Evolutionary conservation across 2,329 filamentous ascomycete genomes (phyloP).

Genomic region (Aspergillus sp.): DNA sequence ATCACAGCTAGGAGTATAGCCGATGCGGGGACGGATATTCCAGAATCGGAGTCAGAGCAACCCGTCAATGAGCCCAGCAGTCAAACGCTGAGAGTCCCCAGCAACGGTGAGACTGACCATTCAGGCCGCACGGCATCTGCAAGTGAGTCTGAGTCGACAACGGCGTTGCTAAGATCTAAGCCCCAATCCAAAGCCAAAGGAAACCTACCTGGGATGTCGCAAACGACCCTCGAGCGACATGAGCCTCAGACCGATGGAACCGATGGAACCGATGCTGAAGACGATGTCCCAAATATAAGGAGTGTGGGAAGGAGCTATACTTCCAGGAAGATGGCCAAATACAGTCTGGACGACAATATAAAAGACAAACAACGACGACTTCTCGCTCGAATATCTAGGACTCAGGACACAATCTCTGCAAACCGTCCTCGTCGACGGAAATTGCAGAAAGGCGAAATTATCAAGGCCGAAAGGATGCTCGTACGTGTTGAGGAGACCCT

Average conservation of each 20-base stretch:
- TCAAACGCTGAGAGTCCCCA: conserved; percentile 11
- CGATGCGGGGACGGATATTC: conserved; percentile 8
- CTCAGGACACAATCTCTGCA: conserved; percentile 26
- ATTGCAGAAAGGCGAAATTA: conserved; percentile 50
- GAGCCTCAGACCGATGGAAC: conserved; percentile 25
- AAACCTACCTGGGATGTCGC: conserved; percentile 8
- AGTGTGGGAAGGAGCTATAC: conserved; percentile 1
- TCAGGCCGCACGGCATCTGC: conserved; percentile 14
- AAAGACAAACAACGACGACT: conserved; percentile 34
- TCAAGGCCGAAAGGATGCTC: conserved; percentile 63
- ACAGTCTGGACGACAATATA: conserved; percentile 39
- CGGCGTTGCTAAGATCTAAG: conserved; percentile 22
- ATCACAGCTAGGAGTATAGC: conserved; percentile 21
- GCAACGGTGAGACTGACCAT: conserved; percentile 13
- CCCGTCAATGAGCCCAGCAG: conserved; percentile 5
- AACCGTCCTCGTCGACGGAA: conserved; percentile 30
- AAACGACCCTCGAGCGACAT: conserved; percentile 22
- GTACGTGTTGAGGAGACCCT: conserved; percentile 51
- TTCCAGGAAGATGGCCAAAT: conserved; percentile 33
- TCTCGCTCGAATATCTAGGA: conserved; percentile 30
- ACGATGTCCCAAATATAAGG: conserved; percentile 3
- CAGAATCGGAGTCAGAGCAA: conserved; percentile 1
- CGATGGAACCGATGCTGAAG: conserved; percentile 7
- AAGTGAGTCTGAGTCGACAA: conserved; percentile 28
- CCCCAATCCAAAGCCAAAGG: conserved; percentile 14